Conservation (phyloP, 2,329 filamentous ascomycete genomes). For the Colletotrichum trifolii region DNA sequence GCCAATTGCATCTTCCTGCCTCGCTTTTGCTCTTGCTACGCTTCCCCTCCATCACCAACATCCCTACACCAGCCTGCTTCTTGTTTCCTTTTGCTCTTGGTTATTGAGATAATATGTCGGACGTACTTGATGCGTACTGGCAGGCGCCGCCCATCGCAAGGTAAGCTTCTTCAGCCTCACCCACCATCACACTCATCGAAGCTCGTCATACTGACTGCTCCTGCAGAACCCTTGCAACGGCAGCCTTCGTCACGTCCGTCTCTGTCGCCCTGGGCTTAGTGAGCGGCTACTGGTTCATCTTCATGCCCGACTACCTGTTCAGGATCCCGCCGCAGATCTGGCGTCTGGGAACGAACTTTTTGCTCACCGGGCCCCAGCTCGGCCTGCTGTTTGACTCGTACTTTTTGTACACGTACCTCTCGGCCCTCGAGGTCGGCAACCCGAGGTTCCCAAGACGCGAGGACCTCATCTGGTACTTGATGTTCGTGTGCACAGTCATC, state of each 20-base stretch:
- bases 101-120: constrained; percentile 33
- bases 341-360: constrained; percentile 55
- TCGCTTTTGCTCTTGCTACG: too few species aligned
- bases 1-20: constrained; percentile 4
- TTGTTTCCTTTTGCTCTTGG: constrained; percentile 11
- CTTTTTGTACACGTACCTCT: constrained; percentile 80
- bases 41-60: constrained; percentile 7
- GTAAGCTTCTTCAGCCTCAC: constrained; percentile 43
- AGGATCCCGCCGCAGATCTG: constrained; percentile 58
- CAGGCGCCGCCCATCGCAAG: constrained; percentile 54
- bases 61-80: constrained; percentile 22
- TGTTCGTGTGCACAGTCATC: constrained; percentile 78
- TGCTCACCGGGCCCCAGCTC: constrained; percentile 52
- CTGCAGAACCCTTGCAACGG: constrained; percentile 73
- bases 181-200: neutral
- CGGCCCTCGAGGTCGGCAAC: constrained; percentile 77
- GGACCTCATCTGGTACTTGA: constrained; percentile 83
- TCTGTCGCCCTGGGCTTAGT: constrained; percentile 68
- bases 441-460: constrained; percentile 79
- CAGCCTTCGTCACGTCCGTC: constrained; percentile 70
- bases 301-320: constrained; percentile 63
- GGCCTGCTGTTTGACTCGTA: constrained; percentile 79
- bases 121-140: constrained; percentile 49
- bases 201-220: constrained; percentile 23
- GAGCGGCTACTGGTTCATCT: constrained; percentile 61